These are phyloP conservation scores for Candida sp. DNA, from an alignment of 1,139 yeast genomes.

Conservation along the genomic window DNA sequence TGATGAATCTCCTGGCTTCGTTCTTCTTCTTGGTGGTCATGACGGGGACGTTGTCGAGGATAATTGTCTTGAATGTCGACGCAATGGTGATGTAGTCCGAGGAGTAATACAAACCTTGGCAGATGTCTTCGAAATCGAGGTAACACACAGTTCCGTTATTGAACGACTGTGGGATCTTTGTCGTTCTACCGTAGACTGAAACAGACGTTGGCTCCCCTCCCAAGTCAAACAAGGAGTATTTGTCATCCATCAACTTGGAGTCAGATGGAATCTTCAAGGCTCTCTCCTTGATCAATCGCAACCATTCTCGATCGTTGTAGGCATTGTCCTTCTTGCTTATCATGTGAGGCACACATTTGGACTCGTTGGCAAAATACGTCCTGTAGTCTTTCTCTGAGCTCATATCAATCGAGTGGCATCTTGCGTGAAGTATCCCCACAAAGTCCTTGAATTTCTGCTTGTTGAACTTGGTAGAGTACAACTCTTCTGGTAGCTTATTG, in stretches of 20 bases:
- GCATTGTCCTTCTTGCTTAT: conserved; percentile 31
- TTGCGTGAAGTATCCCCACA: conserved; percentile 57
- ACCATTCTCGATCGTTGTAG: conserved; percentile 41
- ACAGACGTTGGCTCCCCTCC: conserved; percentile 35
- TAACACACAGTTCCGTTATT: conserved; percentile 44
- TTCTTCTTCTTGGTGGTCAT: conserved; percentile 62
- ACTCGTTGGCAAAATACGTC: conserved; percentile 34
- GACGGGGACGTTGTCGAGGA: conserved; percentile 66
- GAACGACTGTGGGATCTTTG: conserved; percentile 49
- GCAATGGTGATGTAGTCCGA: conserved; percentile 76
- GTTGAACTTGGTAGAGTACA: conserved; percentile 67
- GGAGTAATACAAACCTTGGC: conserved; percentile 62
- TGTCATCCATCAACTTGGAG: conserved; percentile 14
- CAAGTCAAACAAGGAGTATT: conserved; percentile 21
- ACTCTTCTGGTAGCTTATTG: conserved; percentile 70
- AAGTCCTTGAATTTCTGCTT: conserved; percentile 61
- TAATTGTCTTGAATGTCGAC: conserved; percentile 57
- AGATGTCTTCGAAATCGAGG: conserved; percentile 58
- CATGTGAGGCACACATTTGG: conserved; percentile 25
- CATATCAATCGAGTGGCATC: conserved; percentile 72
- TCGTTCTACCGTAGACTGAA: conserved; percentile 58
- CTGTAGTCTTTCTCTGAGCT: conserved; percentile 61
- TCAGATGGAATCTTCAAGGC: conserved; percentile 20
- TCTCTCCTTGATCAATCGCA: conserved; percentile 23
- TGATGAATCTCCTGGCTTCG: conserved; percentile 71